These are phyloP conservation scores for Pythium brassicae DNA, from an alignment of 352 stramenopile genomes.

Conservation along the genomic window DNA sequence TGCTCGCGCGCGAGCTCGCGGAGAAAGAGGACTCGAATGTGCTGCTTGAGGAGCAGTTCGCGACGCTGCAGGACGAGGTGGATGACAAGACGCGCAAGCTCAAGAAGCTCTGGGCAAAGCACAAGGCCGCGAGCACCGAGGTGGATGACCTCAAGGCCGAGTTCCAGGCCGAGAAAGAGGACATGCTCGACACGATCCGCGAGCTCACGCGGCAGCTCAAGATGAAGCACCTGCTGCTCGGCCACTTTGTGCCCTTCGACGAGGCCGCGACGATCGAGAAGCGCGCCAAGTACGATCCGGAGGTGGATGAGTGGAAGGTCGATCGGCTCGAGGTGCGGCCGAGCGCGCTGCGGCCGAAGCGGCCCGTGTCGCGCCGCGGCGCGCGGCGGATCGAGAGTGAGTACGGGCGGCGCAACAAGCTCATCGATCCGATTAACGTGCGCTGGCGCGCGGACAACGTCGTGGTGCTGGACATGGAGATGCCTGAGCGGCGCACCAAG, in stretches of 20 bases:
- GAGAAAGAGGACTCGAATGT: conserved; percentile 94
- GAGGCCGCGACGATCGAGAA: conserved; percentile 72
- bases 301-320: conserved; percentile 89
- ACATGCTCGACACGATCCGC: conserved; percentile 94
- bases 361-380: conserved; percentile 56
- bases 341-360: conserved; percentile 43
- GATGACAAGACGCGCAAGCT: conserved; percentile 95
- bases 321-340: conserved; percentile 49
- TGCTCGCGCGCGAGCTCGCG: conserved; percentile 86
- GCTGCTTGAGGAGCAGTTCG: conserved; percentile 90
- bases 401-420: conserved; percentile 77
- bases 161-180: conserved; percentile 92
- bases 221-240: conserved; percentile 92
- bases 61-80: conserved; percentile 87
- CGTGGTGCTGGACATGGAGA: conserved; percentile 87
- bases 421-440: conserved; percentile 84
- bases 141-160: conserved; percentile 91
- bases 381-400: conserved; percentile 75
- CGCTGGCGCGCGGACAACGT: conserved; percentile 90
- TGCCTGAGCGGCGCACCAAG: conserved; percentile 74
- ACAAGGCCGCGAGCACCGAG: conserved; percentile 86
- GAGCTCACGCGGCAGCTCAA: conserved; percentile 93
- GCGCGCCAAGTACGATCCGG: conserved; percentile 84
- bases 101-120: conserved; percentile 94
- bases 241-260: conserved; percentile 82